Conservation (phyloP, 2,329 filamentous ascomycete genomes). For the Pseudogymnoascus pannorum region DNA sequence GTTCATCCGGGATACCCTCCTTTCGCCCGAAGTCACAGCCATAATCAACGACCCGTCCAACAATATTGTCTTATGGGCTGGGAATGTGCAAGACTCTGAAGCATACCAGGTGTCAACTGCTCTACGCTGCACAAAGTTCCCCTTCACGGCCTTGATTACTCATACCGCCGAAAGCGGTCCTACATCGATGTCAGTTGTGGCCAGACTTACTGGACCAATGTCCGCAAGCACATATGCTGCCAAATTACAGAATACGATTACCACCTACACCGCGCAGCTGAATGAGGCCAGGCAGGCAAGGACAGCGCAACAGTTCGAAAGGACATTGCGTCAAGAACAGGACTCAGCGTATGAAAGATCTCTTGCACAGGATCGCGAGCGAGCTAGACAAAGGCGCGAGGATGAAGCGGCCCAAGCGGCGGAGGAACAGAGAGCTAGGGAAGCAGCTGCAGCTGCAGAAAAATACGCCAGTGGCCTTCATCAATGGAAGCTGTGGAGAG, state of each 20-base stretch:
- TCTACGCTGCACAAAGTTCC: conserved; percentile 84
- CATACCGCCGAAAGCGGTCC: conserved; percentile 79
- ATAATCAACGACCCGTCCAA: conserved; percentile 70
- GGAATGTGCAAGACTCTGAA: conserved; percentile 87
- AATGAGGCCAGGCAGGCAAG: conserved; percentile 67
- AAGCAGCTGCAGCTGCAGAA: conserved; percentile 51
- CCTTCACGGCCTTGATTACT: conserved; percentile 78
- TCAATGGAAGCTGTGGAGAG: conserved; percentile 79
- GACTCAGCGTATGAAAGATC: conserved; percentile 91
- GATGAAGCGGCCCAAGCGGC: conserved; percentile 65
- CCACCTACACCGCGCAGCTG: conserved; percentile 69
- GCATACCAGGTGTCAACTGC: conserved; percentile 88
- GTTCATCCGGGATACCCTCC: conserved; percentile 76
- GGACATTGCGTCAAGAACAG: conserved; percentile 77
- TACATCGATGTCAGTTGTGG: conserved; percentile 84
- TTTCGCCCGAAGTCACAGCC: conserved; percentile 63
- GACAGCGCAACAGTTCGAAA: conserved; percentile 71
- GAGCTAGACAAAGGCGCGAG: conserved; percentile 67
- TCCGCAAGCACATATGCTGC: conserved; percentile 63
- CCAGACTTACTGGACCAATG: conserved; percentile 67
- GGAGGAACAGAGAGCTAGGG: conserved; percentile 54
- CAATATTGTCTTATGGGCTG: conserved; percentile 84
- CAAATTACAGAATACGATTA: conserved; percentile 66
- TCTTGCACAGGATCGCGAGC: conserved; percentile 78
- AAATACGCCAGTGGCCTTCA: conserved; percentile 42